Percentiles rank a stretch among this genome's conserved stretches.
phyloP scores from a whole-genome alignment of 176 grass and related monocot genomes.

The Leersia perrieri region DNA sequence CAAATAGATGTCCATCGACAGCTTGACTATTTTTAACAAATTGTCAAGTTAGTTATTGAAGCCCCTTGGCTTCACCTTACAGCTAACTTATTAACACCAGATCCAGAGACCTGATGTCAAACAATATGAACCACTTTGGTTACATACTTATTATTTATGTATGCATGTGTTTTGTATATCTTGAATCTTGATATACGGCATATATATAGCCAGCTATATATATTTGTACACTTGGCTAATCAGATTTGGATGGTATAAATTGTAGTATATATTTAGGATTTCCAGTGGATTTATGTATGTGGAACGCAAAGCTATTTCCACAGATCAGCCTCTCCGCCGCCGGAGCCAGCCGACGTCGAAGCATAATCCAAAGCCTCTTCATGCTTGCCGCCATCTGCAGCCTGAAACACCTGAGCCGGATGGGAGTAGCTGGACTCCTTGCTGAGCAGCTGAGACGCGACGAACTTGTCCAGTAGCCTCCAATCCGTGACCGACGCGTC shows the following conservation, averaged over 20 bases:
- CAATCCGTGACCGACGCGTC: constrained; percentile 54
- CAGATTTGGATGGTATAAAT: constrained; percentile 34
- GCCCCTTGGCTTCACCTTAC: constrained; percentile 50
- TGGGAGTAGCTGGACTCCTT: constrained; percentile 47
- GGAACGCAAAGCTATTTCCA: constrained; percentile 52
- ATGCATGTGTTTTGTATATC: constrained; percentile 19
- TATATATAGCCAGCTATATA: constrained; percentile 35
- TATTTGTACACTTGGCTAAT: constrained; percentile 53
- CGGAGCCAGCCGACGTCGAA: constrained; percentile 53
- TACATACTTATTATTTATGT: constrained; percentile 55
- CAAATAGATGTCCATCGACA: constrained; percentile 61
- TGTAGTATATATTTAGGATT: neutral
- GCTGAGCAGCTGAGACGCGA: constrained; percentile 84
- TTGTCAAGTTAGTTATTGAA: constrained; percentile 63
- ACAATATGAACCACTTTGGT: constrained; percentile 55
- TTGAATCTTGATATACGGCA: constrained; percentile 27
- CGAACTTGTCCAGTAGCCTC: constrained; percentile 85
- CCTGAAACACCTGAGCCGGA: constrained; percentile 31
- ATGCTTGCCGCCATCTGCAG: constrained; percentile 35
- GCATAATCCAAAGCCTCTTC: constrained; percentile 50
- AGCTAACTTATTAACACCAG: constrained; percentile 59
- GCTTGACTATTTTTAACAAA: constrained; percentile 58
- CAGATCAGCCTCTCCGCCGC: constrained; percentile 30
- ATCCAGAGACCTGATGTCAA: constrained; percentile 29
- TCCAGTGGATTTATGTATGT: constrained; percentile 29